Evolutionary conservation across 2,329 filamentous ascomycete species (phyloP).

Genomic region (Ophiostoma novo-ulmi): DNA sequence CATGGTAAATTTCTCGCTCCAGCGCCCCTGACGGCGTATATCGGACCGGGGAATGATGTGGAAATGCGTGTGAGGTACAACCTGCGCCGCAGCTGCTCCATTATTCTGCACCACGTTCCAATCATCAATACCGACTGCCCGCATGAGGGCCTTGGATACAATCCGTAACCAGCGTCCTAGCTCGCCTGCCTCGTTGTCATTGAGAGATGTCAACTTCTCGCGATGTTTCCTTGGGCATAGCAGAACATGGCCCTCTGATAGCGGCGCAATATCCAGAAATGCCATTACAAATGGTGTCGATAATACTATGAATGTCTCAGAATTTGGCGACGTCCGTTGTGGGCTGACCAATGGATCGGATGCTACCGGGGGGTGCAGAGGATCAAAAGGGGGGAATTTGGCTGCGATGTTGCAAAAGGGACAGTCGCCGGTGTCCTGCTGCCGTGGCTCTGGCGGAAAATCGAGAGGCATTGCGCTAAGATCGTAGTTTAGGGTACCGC

Average conservation of each 20-base stretch:
- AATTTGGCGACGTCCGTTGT: constrained; percentile 37
- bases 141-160: constrained; percentile 64
- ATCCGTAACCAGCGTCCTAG: constrained; percentile 65
- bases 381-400: constrained; percentile 46
- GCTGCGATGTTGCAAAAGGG: constrained; percentile 59
- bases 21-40: constrained; percentile 48
- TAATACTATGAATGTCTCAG: constrained; percentile 61
- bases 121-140: constrained; percentile 66
- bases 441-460: neutral
- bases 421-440: constrained; percentile 38
- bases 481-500: neutral
- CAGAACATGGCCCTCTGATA: constrained; percentile 76
- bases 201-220: constrained; percentile 69
- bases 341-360: constrained; percentile 35
- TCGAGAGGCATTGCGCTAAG: constrained; percentile 12
- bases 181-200: constrained; percentile 57
- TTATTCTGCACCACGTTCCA: constrained; percentile 99
- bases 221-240: constrained; percentile 73
- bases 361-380: constrained; percentile 40
- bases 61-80: constrained; percentile 90
- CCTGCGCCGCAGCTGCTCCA: constrained; percentile 80
- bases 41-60: constrained; percentile 85
- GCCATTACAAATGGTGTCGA: constrained; percentile 73
- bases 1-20: constrained; percentile 70
- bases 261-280: constrained; percentile 89